Conservation (phyloP, 805 yeast species). For the Myxozyma mucilagina region DNA sequence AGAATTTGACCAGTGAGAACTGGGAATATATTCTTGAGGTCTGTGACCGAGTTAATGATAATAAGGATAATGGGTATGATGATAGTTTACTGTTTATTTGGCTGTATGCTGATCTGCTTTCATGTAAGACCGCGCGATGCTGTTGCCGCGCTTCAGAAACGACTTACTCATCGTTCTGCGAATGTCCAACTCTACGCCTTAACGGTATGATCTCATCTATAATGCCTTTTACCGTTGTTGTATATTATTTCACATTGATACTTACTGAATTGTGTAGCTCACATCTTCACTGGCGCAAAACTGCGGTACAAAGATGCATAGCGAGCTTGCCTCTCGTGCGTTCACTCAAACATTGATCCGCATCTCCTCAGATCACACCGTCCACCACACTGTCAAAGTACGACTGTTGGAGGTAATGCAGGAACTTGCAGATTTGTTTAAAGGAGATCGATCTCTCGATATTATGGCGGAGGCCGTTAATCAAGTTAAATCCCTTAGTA, state of each 20-base stretch:
- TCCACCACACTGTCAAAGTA: slow-evolving; percentile 68
- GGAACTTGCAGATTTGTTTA: slow-evolving; percentile 65
- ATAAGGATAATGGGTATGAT: slow-evolving; percentile 54
- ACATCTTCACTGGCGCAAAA: slow-evolving; percentile 68
- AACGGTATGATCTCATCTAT: slow-evolving; percentile 33
- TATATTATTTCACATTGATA: too few relatives aligned
- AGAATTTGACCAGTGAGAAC: slow-evolving; percentile 62
- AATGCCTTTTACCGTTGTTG: not conserved
- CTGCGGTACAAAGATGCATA: slow-evolving; percentile 70
- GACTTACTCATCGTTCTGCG: slow-evolving; percentile 57
- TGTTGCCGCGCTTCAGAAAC: slow-evolving; percentile 48
- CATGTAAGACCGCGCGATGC: slow-evolving; percentile 44
- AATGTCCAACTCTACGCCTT: slow-evolving; percentile 64
- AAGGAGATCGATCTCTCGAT: slow-evolving; percentile 71
- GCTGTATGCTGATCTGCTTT: not conserved
- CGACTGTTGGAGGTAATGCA: slow-evolving; percentile 65
- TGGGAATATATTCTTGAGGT: slow-evolving; percentile 65
- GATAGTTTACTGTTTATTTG: not conserved
- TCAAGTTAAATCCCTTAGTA: slow-evolving; percentile 46
- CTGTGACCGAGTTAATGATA: slow-evolving; percentile 63
- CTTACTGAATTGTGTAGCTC: slow-evolving; percentile 34
- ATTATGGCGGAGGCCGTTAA: slow-evolving; percentile 65
- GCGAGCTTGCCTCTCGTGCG: slow-evolving; percentile 57
- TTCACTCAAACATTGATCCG: slow-evolving; percentile 53
- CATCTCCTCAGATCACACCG: slow-evolving; percentile 53